phyloP scores from a whole-genome alignment of 2,329 filamentous ascomycete species.

The Leptodontidium sp. region DNA sequence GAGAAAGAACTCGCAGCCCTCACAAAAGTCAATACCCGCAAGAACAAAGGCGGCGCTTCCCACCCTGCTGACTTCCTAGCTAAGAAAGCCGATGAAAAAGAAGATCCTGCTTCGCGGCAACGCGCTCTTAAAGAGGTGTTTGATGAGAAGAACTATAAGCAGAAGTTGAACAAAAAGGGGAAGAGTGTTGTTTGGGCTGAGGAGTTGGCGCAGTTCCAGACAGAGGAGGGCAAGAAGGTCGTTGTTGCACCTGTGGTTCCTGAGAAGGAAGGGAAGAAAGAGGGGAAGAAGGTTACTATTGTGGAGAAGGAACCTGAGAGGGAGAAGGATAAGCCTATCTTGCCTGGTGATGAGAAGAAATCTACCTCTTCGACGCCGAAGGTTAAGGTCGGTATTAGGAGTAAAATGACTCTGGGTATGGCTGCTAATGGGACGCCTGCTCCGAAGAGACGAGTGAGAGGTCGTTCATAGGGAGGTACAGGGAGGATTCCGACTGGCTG shows the following conservation, averaged over 20 bases:
- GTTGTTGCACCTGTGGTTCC: constrained; percentile 30
- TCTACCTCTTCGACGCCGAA: constrained; percentile 35
- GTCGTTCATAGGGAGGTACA: constrained; percentile 5
- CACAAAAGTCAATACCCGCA: constrained; percentile 55
- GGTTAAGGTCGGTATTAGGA: constrained; percentile 42
- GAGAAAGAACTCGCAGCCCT: constrained; percentile 54
- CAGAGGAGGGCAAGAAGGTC: constrained; percentile 37
- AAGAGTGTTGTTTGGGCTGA: constrained; percentile 46
- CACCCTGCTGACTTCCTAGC: constrained; percentile 44
- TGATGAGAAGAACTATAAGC: constrained; percentile 45
- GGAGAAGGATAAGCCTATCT: constrained; percentile 10
- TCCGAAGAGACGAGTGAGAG: constrained; percentile 42
- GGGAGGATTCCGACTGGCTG: not conserved
- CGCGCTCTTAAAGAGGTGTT: constrained; percentile 47
- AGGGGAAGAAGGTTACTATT: constrained; percentile 37
- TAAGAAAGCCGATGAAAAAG: constrained; percentile 50
- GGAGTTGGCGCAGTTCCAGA: constrained; percentile 44
- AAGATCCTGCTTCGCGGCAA: constrained; percentile 50
- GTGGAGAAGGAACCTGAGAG: constrained; percentile 23
- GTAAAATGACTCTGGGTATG: constrained; percentile 43
- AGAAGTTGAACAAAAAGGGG: constrained; percentile 41
- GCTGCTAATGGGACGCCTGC: constrained; percentile 45
- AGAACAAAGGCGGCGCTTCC: constrained; percentile 53
- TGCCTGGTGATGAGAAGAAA: constrained; percentile 37
- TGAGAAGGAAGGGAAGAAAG: constrained; percentile 19